Percentiles rank a stretch among this genome's conserved stretches.
Conservation (phyloP, 805 yeast species). For the Saturnispora hagleri region DNA sequence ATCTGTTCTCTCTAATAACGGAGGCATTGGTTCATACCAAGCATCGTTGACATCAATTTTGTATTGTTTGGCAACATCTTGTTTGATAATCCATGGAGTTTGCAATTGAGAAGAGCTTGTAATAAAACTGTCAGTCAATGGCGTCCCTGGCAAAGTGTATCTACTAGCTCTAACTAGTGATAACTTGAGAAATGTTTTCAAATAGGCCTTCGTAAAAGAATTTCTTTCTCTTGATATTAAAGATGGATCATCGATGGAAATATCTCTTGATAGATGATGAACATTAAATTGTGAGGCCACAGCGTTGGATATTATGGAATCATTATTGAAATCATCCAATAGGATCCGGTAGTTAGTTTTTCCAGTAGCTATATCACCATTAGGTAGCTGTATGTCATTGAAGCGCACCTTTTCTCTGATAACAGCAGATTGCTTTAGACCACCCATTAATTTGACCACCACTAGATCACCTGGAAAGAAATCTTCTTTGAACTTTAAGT, state of each 20-base stretch:
- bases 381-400: conserved; percentile 35
- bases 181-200: conserved; percentile 80
- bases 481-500: conserved; percentile 64
- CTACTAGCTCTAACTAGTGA: conserved; percentile 69
- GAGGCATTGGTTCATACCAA: conserved; percentile 4
- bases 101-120: conserved; percentile 6
- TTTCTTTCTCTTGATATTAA: conserved; percentile 77
- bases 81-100: conserved; percentile 88
- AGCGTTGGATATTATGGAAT: conserved; percentile 22
- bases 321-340: conserved; percentile 27
- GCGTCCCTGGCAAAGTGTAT: conserved; percentile 44
- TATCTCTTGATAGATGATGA: conserved; percentile 28
- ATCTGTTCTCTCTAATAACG: background rate
- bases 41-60: conserved; percentile 44
- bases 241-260: conserved; percentile 55
- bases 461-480: conserved; percentile 90
- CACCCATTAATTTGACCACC: conserved; percentile 40
- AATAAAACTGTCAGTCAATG: conserved; percentile 1
- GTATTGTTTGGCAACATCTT: conserved; percentile 61
- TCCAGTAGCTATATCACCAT: conserved; percentile 31
- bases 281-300: conserved; percentile 5
- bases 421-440: conserved; percentile 41
- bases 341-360: conserved; percentile 65
- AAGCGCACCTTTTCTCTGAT: conserved; percentile 82
- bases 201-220: conserved; percentile 80